These are phyloP conservation scores for Simplicillium aogashimaense DNA, from an alignment of 2,329 filamentous ascomycete species.

Conservation along the genomic window DNA sequence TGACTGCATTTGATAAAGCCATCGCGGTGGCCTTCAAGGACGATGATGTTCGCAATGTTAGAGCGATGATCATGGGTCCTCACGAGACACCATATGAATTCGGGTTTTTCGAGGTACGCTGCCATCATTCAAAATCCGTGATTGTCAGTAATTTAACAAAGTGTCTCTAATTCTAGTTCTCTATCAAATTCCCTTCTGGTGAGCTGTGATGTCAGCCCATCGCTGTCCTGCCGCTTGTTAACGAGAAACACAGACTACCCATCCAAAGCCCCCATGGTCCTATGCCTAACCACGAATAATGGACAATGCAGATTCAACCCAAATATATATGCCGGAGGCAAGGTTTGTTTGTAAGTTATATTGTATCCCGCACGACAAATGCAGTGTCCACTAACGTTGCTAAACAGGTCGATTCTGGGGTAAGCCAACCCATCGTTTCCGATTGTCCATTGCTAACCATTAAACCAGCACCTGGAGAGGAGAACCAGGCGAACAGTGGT, in stretches of 20 bases:
- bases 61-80: constrained; percentile 81
- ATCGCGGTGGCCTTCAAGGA: constrained; percentile 83
- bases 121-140: no score
- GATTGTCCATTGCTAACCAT: constrained; percentile 3
- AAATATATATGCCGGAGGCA: constrained; percentile 86
- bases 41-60: constrained; percentile 78
- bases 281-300: constrained; percentile 75
- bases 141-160: no score
- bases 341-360: constrained; percentile 79
- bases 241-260: constrained; percentile 61
- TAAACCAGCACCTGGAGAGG: constrained; percentile 78
- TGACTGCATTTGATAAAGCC: constrained; percentile 35
- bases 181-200: constrained; percentile 69
- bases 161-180: constrained; percentile 43
- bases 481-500: constrained; percentile 89
- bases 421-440: constrained; percentile 28
- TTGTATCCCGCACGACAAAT: constrained; percentile 2
- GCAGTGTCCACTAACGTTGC: no score
- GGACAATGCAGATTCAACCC: constrained; percentile 89
- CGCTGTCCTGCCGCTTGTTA: no score
- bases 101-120: constrained; percentile 82
- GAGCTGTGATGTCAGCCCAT: constrained; percentile 6
- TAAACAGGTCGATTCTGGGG: constrained; percentile 72
- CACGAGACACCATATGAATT: constrained; percentile 95
- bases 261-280: constrained; percentile 49